Conservation (phyloP, 495 filamentous ascomycete species). For the Cercophora sp. region DNA sequence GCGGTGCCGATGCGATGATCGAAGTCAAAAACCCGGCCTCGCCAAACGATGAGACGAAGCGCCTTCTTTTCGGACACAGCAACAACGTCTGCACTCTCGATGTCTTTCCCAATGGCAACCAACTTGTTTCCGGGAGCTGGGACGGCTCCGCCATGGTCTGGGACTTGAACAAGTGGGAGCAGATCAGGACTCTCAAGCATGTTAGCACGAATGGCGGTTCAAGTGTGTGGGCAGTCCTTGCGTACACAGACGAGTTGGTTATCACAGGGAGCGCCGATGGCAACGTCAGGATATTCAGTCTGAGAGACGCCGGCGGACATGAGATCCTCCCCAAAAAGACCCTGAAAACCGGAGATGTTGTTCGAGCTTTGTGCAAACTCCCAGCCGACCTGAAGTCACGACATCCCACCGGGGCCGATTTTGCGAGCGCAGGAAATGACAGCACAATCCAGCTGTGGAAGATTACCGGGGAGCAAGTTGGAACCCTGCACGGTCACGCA, state of each 20-base stretch:
- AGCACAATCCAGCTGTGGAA: slow-evolving; percentile 82
- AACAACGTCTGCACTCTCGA: slow-evolving; percentile 87
- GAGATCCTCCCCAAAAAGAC: slow-evolving; percentile 71
- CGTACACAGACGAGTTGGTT: slow-evolving; percentile 71
- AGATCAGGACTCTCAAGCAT: slow-evolving; percentile 53
- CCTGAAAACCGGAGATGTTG: slow-evolving; percentile 74
- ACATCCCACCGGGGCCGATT: slow-evolving; percentile 75
- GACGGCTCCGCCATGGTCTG: slow-evolving; percentile 80
- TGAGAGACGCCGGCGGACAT: slow-evolving; percentile 64
- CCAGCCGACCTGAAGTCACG: slow-evolving; percentile 52
- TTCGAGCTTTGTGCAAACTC: slow-evolving; percentile 80
- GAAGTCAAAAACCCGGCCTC: slow-evolving; percentile 69
- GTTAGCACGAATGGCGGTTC: slow-evolving; percentile 71
- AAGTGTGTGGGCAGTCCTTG: slow-evolving; percentile 83
- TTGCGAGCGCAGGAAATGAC: slow-evolving; percentile 88
- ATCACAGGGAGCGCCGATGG: slow-evolving; percentile 93
- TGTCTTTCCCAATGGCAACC: slow-evolving; percentile 61
- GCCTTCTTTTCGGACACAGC: slow-evolving; percentile 78
- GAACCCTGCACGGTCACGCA: slow-evolving; percentile 79
- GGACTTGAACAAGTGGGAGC: slow-evolving; percentile 72
- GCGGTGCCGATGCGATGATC: slow-evolving; percentile 87
- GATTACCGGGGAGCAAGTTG: slow-evolving; percentile 65
- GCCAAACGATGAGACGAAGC: slow-evolving; percentile 68
- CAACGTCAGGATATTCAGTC: slow-evolving; percentile 75
- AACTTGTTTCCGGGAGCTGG: slow-evolving; percentile 92